Evolutionary conservation across 78 protist species (phyloP), one percentile per base, ranked within the genome.

Genomic region (Trichosphaerium sp.): DNA sequence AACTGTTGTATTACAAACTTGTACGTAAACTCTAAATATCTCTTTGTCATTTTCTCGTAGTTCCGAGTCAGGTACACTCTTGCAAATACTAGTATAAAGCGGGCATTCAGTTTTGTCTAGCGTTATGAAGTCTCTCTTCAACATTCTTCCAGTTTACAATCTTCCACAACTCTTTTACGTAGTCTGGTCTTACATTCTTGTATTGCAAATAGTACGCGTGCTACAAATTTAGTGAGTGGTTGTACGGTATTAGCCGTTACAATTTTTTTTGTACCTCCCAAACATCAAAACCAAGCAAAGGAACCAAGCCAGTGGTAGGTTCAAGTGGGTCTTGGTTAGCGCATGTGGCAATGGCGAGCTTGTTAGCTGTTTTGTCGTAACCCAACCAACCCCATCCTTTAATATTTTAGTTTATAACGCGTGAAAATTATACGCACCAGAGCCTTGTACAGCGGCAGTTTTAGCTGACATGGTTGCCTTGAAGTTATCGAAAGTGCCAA

Each of bases 361-460:
- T 29, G 42, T 74, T 39, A 32, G 28, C 39, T 2, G 64, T 49
- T 65, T 48, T 37, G 63, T 83, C 69, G 68, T 82, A 87, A 21
- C 88, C 95, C 35, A 83, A 65, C 84, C 87, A 80, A 23, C 82
- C 81, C 65, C 78, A 69, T 48, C 28, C 35, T 23, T 3, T 14
- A 34, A 52, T 52, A 28, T n/a, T n/a, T n/a, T n/a, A n/a, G n/a
- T n/a, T n/a, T n/a, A n/a, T n/a, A n/a, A n/a, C n/a, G n/a, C n/a
- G n/a, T n/a, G n/a, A n/a, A n/a, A n/a, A n/a, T n/a, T n/a, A n/a
- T n/a, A n/a, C n/a, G n/a, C n/a, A 23, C 96, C 96, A 4, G 92
- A 85, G 42, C 96, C 96, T 69, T 88, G 93, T 26, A 91, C 83
- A 1, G 86, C 93, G 15, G 80, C 88, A 3, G 92, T 70, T 52